phyloP scores from a whole-genome alignment of 2,329 filamentous ascomycete genomes.

The Neonectria ditissima region DNA sequence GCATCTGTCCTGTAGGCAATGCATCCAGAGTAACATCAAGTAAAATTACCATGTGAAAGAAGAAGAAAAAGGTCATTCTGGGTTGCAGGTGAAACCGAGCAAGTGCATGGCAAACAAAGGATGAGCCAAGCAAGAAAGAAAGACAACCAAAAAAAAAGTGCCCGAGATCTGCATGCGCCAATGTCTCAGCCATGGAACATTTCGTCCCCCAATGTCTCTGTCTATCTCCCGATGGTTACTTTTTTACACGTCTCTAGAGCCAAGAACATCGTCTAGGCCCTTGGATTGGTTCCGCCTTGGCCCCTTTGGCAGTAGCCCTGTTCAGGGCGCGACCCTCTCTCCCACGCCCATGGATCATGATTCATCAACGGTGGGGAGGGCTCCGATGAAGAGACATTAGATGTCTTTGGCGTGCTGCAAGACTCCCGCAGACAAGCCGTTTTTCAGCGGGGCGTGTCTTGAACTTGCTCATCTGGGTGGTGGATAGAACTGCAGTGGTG shows the following conservation, averaged over 20 bases:
- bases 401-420: constrained; percentile 3
- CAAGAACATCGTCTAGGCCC: not conserved
- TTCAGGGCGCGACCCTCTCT: constrained; percentile 9
- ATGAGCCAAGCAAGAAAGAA: not conserved
- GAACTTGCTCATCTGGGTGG: not conserved
- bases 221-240: constrained; percentile 4
- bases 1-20: not conserved
- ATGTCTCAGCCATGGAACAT: constrained; percentile 21
- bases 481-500: too few relatives aligned
- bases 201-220: constrained; percentile 18
- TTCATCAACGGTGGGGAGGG: not conserved
- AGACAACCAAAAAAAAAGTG: too few relatives aligned
- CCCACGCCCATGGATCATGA: not conserved
- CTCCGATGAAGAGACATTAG: constrained; percentile 17
- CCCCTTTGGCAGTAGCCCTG: constrained; percentile 8
- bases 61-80: not conserved
- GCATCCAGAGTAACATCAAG: constrained; percentile 9
- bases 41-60: constrained; percentile 1
- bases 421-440: not conserved
- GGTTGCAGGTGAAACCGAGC: not conserved
- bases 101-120: not conserved
- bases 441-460: not conserved
- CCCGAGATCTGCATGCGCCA: not conserved
- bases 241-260: not conserved
- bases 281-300: constrained; percentile 9